Evolutionary conservation across 2,329 filamentous ascomycete genomes (phyloP), one percentile per base, ranked within the genome.

Genomic region (Neobulgaria alba): DNA sequence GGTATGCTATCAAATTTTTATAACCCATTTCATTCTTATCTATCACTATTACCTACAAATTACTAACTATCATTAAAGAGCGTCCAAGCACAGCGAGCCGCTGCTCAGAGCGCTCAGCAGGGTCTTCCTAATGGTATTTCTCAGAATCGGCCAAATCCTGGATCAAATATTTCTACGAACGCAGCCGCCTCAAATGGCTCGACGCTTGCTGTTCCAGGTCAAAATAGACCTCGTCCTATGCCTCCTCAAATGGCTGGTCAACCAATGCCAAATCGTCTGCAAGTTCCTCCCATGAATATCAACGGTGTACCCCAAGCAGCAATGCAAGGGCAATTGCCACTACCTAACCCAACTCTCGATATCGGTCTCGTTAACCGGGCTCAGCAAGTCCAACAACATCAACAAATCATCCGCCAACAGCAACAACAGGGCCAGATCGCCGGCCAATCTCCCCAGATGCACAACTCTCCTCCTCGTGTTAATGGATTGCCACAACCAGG

Each of bases 301-400:
- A 77, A 76, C 44, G 73, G 74, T 33, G 69, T 84, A 17, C 77
- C 79, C 29, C 81, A 85, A 57, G 79, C 82, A 17, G 82, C 82
- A 49, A 72, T 86, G 66, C 68, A 66, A 47, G 64, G 63, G 39
- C 73, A 81, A 40, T 72, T 85, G 66, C 72, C 77, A 2, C 62
- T 72, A 50, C 60, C 65, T 4, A 67, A 64, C 36, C 61, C 65
- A 5, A 64, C 63, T 32, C 57, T 74, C 2, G 73, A 79, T 45
- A 64, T 73, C 18, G 69, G 69, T 40, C 61, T 79, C 34, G 68
- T 79, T 51, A 65, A 81, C 52, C 79, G 82, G 53, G 74, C 79
- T 12, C 77, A 79, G 40, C 74, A 77, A 32, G 77, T 85, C 31
- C 71, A 82, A 9, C 78, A 83, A 53, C 75, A 79, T 33, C 61